These are phyloP conservation scores for Camellia oleifera DNA, from an alignment of 179 eudicot genomes.

Conservation along the genomic window DNA sequence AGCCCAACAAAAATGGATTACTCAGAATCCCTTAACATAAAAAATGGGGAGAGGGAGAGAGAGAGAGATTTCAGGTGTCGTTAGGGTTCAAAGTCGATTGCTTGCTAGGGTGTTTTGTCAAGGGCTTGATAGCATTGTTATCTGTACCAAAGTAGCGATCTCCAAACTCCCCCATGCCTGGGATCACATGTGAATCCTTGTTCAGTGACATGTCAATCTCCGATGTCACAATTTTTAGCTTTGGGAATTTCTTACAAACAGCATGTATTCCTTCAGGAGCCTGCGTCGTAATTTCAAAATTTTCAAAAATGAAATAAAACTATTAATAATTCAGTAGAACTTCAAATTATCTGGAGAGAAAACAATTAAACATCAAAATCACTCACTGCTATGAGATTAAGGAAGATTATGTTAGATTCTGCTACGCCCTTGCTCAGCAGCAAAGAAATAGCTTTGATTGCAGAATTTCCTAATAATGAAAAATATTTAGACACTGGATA, in stretches of 20 bases:
- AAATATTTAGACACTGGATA: not conserved
- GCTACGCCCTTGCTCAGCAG: slow-evolving; percentile 55
- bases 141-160: slow-evolving; percentile 76
- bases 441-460: slow-evolving; percentile 52
- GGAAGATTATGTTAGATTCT: slow-evolving; percentile 65
- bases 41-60: not conserved
- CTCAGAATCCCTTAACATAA: not conserved
- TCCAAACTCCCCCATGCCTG: slow-evolving; percentile 81
- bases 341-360: not conserved
- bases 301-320: not conserved
- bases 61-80: not conserved
- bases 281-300: slow-evolving; percentile 23
- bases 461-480: slow-evolving; percentile 47
- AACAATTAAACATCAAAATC: not conserved
- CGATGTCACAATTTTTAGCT: slow-evolving; percentile 64
- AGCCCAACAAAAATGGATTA: not conserved
- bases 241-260: slow-evolving; percentile 57
- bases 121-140: not conserved
- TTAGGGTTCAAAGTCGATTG: too few species aligned
- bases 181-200: slow-evolving; percentile 53
- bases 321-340: too few species aligned
- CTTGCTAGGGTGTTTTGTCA: not conserved
- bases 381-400: slow-evolving; percentile 62
- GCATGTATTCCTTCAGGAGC: slow-evolving; percentile 71
- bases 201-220: slow-evolving; percentile 54